Evolutionary conservation across 139 green algal genomes (phyloP).

Genomic region (Micractinium sp.): DNA sequence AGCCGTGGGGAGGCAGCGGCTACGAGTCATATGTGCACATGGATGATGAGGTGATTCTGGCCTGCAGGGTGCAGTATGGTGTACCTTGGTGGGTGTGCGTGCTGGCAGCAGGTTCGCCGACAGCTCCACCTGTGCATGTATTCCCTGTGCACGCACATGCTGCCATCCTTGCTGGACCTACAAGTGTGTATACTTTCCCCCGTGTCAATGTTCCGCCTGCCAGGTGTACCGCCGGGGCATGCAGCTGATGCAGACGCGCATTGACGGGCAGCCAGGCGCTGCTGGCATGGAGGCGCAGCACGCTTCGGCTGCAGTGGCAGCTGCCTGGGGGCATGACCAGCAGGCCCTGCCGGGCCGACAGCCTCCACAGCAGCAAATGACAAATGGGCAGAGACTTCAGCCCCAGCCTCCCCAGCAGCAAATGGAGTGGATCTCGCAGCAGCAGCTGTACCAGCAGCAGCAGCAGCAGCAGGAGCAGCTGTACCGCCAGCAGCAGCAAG

Average conservation of each 20-base stretch:
- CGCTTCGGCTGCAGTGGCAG: not conserved
- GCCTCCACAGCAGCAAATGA: not conserved
- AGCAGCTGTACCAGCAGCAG: constrained; percentile 12
- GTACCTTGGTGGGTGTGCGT: not conserved
- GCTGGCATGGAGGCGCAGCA: not conserved
- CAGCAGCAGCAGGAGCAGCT: not conserved
- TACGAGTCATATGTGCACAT: not conserved
- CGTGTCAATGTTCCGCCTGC: not conserved
- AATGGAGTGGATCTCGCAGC: not conserved
- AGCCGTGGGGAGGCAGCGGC: not conserved
- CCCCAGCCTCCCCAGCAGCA: not conserved
- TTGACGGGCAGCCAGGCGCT: not conserved
- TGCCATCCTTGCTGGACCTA: too few relatives aligned
- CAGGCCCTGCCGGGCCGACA: not conserved
- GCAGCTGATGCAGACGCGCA: constrained; percentile 32
- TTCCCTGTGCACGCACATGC: too few relatives aligned
- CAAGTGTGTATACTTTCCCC: too few relatives aligned
- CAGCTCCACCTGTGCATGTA: not conserved
- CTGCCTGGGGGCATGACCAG: not conserved
- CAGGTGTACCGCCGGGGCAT: constrained; percentile 20
- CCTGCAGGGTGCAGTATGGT: not conserved
- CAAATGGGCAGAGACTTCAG: not conserved
- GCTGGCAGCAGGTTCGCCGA: not conserved
- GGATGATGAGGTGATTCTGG: not conserved
- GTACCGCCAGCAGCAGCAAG: not conserved